Evolutionary conservation across 257 asterid species (phyloP).

Genomic region (Penstemon barbatus): DNA sequence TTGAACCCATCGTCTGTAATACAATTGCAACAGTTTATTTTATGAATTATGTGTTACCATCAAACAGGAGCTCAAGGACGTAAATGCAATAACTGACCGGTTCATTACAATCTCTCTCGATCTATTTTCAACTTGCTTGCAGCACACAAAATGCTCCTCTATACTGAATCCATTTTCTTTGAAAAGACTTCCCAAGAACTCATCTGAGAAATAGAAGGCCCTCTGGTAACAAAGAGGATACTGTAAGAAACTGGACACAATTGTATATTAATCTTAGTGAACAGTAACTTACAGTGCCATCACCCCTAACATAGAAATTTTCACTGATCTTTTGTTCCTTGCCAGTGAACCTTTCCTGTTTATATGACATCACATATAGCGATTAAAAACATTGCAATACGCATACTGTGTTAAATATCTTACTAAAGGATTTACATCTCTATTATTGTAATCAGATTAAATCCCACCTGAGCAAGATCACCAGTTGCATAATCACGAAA

Average conservation of each 20-base stretch:
- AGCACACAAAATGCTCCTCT: slow-evolving; percentile 79
- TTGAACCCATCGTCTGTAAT: slow-evolving; percentile 92
- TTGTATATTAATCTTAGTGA: slow-evolving; percentile 4
- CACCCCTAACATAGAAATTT: slow-evolving; percentile 95
- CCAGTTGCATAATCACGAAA: slow-evolving; percentile 98
- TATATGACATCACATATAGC: slow-evolving; percentile 12
- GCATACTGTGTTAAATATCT: background rate
- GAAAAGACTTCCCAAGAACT: slow-evolving; percentile 67
- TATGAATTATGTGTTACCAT: slow-evolving; percentile 4
- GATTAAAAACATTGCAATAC: background rate
- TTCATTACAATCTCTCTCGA: slow-evolving; percentile 87
- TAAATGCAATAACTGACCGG: slow-evolving; percentile 45
- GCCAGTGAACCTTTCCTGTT: slow-evolving; percentile 79
- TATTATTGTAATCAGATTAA: slow-evolving; percentile 15
- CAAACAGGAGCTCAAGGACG: background rate
- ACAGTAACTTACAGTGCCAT: slow-evolving; percentile 84
- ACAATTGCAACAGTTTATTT: slow-evolving; percentile 14
- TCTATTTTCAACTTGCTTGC: slow-evolving; percentile 94
- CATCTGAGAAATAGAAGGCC: slow-evolving; percentile 93
- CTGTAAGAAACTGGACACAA: slow-evolving; percentile 28
- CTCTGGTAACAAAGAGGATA: slow-evolving; percentile 52
- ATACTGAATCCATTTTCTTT: slow-evolving; percentile 65
- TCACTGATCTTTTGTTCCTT: slow-evolving; percentile 94
- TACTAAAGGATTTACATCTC: background rate
- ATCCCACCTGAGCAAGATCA: slow-evolving; percentile 94